A percentile compares a stretch with the other conserved stretches of the same genome.
phyloP scores from a whole-genome alignment of 768 basidiomycete genomes.

The Amylocystis lapponica region DNA sequence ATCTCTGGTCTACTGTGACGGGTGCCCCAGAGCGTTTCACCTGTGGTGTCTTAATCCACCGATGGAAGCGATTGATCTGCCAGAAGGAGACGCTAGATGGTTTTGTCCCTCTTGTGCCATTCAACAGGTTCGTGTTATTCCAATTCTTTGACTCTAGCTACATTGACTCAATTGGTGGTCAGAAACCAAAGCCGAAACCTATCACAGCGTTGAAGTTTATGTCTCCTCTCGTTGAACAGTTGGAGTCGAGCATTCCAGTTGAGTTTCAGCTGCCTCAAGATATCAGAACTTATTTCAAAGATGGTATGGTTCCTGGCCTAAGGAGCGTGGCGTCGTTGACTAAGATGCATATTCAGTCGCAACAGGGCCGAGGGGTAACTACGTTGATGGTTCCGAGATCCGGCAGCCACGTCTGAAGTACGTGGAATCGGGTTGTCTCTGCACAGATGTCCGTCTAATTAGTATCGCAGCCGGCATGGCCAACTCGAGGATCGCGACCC shows the following conservation, averaged over 20 bases:
- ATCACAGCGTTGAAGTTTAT: conserved; percentile 51
- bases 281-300: conserved; percentile 76
- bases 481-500: conserved; percentile 90
- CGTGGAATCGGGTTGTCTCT: too few species aligned
- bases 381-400: conserved; percentile 73
- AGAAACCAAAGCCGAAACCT: conserved; percentile 68
- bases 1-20: conserved; percentile 92
- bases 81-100: conserved; percentile 68
- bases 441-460: background rate
- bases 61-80: conserved; percentile 81
- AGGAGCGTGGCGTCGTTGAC: too few species aligned
- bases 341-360: conserved; percentile 53
- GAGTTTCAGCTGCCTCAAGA: conserved; percentile 88
- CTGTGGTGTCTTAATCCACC: conserved; percentile 96
- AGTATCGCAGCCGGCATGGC: conserved; percentile 62
- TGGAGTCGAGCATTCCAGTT: conserved; percentile 63
- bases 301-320: too few species aligned
- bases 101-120: conserved; percentile 71
- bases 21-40: conserved; percentile 94
- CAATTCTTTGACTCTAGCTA: conserved; percentile 6
- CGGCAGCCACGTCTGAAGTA: conserved; percentile 82
- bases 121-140: conserved; percentile 44
- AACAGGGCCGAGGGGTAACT: conserved; percentile 73
- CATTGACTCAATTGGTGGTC: background rate
- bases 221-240: conserved; percentile 64